Evolutionary conservation across 2,329 filamentous ascomycete genomes (phyloP).

Genomic region (Colletotrichum salicis): DNA sequence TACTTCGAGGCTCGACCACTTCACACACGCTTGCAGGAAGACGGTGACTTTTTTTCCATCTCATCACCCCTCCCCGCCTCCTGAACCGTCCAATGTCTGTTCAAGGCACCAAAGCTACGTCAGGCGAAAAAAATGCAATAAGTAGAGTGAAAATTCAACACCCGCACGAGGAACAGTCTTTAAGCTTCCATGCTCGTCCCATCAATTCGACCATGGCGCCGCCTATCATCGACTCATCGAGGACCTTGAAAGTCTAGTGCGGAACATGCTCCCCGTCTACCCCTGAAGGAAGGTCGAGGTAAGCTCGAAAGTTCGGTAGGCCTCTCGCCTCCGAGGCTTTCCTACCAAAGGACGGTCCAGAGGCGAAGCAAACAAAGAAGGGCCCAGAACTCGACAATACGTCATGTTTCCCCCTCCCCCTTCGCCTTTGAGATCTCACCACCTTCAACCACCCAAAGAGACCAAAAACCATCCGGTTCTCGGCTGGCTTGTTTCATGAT

Average conservation of each 20-base stretch:
- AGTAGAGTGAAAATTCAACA: neutral
- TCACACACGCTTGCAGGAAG: neutral
- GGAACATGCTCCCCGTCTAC: constrained; percentile 5
- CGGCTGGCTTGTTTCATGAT: constrained; percentile 9
- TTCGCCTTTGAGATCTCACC: neutral
- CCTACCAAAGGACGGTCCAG: neutral
- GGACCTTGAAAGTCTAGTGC: constrained; percentile 1
- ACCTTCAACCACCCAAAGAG: neutral
- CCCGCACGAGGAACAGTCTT: neutral
- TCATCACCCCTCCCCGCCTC: neutral
- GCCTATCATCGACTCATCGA: neutral
- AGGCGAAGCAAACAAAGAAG: constrained; percentile 4
- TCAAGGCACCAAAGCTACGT: constrained; percentile 6
- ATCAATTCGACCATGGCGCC: neutral
- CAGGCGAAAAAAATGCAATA: neutral
- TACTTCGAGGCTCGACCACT: neutral
- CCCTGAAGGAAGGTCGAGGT: neutral
- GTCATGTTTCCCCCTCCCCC: constrained; percentile 2
- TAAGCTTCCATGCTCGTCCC: constrained; percentile 10
- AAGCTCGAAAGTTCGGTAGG: neutral
- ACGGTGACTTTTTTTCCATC: neutral
- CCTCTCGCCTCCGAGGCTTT: neutral
- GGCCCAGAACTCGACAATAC: constrained; percentile 4
- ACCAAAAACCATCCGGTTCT: constrained; percentile 11
- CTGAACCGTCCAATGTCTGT: neutral